Evolutionary conservation across 805 yeast species (phyloP), one percentile per base, ranked within the genome.

Genomic region (Candida schatavii): DNA sequence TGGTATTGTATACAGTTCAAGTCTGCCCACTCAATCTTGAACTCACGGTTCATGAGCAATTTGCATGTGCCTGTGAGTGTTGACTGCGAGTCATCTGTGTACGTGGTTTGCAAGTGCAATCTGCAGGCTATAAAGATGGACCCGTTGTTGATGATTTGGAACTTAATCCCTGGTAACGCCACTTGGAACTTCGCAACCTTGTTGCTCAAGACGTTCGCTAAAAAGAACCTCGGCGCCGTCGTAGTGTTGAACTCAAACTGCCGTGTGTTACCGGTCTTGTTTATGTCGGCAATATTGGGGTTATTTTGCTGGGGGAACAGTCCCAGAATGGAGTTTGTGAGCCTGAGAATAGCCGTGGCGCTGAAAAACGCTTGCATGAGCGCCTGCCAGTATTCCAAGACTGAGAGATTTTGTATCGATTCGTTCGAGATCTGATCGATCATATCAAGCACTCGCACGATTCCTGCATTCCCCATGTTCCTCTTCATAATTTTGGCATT

Each of bases 11-110:
- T 27, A 26, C 60, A 53, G 20, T 74, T 75, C 46, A 83, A 65
- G 52, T 86, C 95, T 33, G 84, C 57, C 79, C 85, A 84, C 49
- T 87, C 95, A 22, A 88, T 75, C 47, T 77, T 74, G 46, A 86
- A 65, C 40, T 73, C 75, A 25, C 82, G 68, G 54, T 79, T 82
- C 63, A 88, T 75, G 5, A 79, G 67, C 7, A 85, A 77, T 47
- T 80, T 79, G 32, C 82, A 61, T 15, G 77, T 77, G 0, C 91
- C 87, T 43, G 70, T 68, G 37, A 83, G 75, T 7, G 77, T 73
- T 6, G 85, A 79, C 49, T 74, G 74, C 2, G 90, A 81, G 0
- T 93, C 95, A 60, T 87, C 95, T 2, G 66, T 60, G 55, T 80
- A 85, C 58, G 75, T 45, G 39, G 56, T 60, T 14, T 54, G 55